phyloP scores from a whole-genome alignment of 108 stramenopile genomes.

The Chaetoceros tenuissimus region DNA sequence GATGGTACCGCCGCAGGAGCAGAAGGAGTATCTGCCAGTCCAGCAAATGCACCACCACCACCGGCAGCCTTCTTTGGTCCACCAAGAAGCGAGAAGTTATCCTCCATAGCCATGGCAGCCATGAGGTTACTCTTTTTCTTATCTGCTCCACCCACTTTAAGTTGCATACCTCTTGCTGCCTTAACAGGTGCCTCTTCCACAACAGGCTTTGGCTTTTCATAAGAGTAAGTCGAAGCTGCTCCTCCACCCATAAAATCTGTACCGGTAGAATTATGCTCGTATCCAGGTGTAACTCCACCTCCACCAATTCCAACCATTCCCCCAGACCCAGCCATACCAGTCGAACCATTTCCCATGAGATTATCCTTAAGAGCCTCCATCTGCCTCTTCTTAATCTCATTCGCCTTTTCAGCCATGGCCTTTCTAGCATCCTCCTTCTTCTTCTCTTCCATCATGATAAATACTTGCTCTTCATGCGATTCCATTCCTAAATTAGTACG shows the following conservation, averaged over 20 bases:
- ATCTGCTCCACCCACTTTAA: conserved; percentile 50
- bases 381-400: conserved; percentile 80
- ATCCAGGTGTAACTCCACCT: conserved; percentile 36
- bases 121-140: conserved; percentile 84
- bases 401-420: conserved; percentile 84
- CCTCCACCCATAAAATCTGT: conserved; percentile 21
- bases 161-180: conserved; percentile 94
- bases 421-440: conserved; percentile 86
- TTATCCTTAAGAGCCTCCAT: conserved; percentile 66
- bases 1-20: conserved; percentile 59
- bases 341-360: conserved; percentile 47
- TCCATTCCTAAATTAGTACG: conserved; percentile 97
- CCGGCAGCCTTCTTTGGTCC: conserved; percentile 25
- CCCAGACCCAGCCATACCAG: conserved; percentile 30
- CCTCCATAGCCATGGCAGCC: conserved; percentile 95
- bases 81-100: conserved; percentile 61
- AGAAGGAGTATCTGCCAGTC: conserved; percentile 35
- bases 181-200: conserved; percentile 49
- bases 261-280: conserved; percentile 20
- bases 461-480: conserved; percentile 96
- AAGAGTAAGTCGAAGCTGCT: conserved; percentile 1
- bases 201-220: conserved; percentile 23
- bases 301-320: conserved; percentile 65
- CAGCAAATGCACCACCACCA: conserved; percentile 20
- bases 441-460: conserved; percentile 82